Evolutionary conservation across 2,329 filamentous ascomycete genomes (phyloP).

Genomic region (Metarhizium guizhouense): DNA sequence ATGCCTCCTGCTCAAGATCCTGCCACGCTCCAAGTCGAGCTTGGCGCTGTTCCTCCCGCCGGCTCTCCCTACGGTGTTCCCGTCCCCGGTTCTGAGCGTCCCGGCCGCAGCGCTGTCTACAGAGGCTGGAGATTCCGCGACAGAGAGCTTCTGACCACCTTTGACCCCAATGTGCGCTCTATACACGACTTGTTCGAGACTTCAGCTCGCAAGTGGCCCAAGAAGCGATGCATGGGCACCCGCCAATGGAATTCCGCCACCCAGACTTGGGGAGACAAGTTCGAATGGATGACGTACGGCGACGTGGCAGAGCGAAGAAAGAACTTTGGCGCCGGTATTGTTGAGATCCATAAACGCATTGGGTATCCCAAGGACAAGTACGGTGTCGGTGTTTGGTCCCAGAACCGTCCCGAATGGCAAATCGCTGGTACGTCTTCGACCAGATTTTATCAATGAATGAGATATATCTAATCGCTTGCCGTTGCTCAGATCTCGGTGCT

Average conservation of each 20-base stretch:
- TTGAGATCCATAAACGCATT: slow-evolving; percentile 67
- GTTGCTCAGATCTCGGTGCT: slow-evolving; percentile 64
- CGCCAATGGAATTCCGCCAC: slow-evolving; percentile 69
- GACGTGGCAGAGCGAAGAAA: slow-evolving; percentile 71
- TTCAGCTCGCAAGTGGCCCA: slow-evolving; percentile 52
- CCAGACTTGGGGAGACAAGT: slow-evolving; percentile 65
- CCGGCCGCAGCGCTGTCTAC: slow-evolving; percentile 69
- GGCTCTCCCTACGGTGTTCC: slow-evolving; percentile 72
- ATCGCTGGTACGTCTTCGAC: slow-evolving; percentile 48
- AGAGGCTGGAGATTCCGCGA: slow-evolving; percentile 73
- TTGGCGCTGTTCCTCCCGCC: slow-evolving; percentile 56
- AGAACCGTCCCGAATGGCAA: slow-evolving; percentile 83
- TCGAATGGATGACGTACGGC: slow-evolving; percentile 74
- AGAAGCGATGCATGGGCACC: slow-evolving; percentile 67
- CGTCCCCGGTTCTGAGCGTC: slow-evolving; percentile 63
- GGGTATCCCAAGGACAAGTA: slow-evolving; percentile 56
- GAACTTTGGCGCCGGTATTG: slow-evolving; percentile 77
- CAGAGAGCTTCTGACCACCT: slow-evolving; percentile 58
- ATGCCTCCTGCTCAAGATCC: slow-evolving; percentile 25
- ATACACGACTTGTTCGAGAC: slow-evolving; percentile 75
- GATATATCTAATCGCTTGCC: not conserved
- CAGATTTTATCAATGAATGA: not conserved
- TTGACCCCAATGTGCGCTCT: slow-evolving; percentile 63
- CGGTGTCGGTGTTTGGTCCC: slow-evolving; percentile 77
- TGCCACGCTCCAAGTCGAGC: slow-evolving; percentile 38